These are phyloP conservation scores for Tulasnella calospora DNA, from an alignment of 768 basidiomycete genomes.

Conservation along the genomic window DNA sequence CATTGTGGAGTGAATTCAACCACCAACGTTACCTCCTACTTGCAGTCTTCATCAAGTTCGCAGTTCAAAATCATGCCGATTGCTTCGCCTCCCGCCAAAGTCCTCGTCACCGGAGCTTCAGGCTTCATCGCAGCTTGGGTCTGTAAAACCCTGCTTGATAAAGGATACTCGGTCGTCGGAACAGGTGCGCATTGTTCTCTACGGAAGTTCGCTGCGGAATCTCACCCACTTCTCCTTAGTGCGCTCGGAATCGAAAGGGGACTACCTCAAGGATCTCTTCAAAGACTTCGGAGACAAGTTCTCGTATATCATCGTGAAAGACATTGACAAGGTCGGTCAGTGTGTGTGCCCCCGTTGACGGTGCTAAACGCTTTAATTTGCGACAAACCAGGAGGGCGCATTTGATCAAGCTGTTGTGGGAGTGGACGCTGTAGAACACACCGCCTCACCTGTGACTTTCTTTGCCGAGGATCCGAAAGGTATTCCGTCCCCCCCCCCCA, in stretches of 20 bases:
- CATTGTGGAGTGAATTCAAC: not conserved
- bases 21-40: not conserved
- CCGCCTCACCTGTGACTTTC: conserved; percentile 35
- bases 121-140: conserved; percentile 60
- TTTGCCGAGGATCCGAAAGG: conserved; percentile 29
- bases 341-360: too few relatives aligned
- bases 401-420: conserved; percentile 43
- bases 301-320: conserved; percentile 61
- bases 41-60: not conserved
- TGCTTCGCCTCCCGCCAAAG: conserved; percentile 38
- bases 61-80: conserved; percentile 37
- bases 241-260: conserved; percentile 54
- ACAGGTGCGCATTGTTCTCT: conserved; percentile 9
- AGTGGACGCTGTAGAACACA: conserved; percentile 38
- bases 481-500: not conserved
- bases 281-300: conserved; percentile 52
- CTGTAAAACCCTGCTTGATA: conserved; percentile 52
- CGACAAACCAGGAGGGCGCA: conserved; percentile 29
- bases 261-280: conserved; percentile 53
- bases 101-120: conserved; percentile 58
- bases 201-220: too few relatives aligned
- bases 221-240: conserved; percentile 36
- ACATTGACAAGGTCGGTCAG: conserved; percentile 51
- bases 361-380: too few relatives aligned
- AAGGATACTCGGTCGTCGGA: conserved; percentile 46